A percentile compares a stretch with the other conserved stretches of the same genome.
Conservation (phyloP, 306 rosid genomes). For the Mucuna pruriens region DNA sequence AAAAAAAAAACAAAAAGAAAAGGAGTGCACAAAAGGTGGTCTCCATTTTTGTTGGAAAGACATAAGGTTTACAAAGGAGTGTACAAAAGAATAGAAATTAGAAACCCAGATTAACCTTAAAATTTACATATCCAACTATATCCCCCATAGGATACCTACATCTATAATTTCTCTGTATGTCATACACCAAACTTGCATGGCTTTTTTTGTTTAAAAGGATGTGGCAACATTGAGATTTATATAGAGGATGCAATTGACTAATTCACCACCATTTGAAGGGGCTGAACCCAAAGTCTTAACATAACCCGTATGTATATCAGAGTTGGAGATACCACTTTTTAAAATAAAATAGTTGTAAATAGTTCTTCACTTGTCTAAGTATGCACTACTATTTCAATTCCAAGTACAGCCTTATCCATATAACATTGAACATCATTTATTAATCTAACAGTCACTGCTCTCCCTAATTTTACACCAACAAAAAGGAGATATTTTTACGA, state of each 20-base stretch:
- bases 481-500: slow-evolving; percentile 9
- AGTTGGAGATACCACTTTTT: background rate
- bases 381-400: slow-evolving; percentile 20
- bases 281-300: background rate
- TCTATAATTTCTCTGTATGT: background rate
- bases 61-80: background rate
- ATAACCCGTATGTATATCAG: background rate
- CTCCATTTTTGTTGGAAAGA: background rate
- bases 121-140: background rate
- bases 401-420: slow-evolving; percentile 8
- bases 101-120: background rate
- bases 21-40: too few species aligned
- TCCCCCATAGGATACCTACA: background rate
- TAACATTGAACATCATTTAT: background rate
- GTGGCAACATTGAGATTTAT: background rate
- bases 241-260: background rate
- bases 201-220: background rate
- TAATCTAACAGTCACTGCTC: slow-evolving; percentile 11
- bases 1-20: too few species aligned
- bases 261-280: slow-evolving; percentile 5
- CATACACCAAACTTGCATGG: slow-evolving; percentile 5
- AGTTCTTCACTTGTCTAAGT: background rate
- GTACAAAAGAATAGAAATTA: background rate
- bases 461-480: slow-evolving; percentile 11
- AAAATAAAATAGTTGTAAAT: background rate